These are phyloP conservation scores for Fusarium dimerum DNA, from an alignment of 2,329 filamentous ascomycete genomes.

Conservation along the genomic window DNA sequence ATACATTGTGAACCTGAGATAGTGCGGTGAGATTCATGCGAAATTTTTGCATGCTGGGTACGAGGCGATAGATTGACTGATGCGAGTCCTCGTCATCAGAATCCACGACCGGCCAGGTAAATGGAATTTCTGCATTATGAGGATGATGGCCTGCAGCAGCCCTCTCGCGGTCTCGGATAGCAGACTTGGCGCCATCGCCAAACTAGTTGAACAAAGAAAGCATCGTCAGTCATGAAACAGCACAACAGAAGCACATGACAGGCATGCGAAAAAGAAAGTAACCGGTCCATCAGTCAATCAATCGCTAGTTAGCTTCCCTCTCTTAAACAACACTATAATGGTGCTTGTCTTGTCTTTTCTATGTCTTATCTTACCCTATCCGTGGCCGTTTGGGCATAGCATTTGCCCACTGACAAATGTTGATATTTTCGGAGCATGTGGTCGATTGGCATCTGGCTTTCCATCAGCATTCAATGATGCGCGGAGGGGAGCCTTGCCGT, in stretches of 20 bases:
- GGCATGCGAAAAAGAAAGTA: no score
- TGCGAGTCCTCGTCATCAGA: constrained; percentile 24
- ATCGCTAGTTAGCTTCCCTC: no score
- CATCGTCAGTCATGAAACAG: constrained; percentile 5
- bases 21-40: constrained; percentile 60
- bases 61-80: constrained; percentile 30
- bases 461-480: constrained; percentile 28
- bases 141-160: constrained; percentile 24
- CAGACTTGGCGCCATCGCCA: constrained; percentile 35
- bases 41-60: constrained; percentile 40
- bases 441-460: constrained; percentile 19
- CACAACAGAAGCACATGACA: background rate
- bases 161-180: constrained; percentile 39
- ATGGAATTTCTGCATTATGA: constrained; percentile 27
- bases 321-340: no score
- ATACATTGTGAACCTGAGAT: constrained; percentile 58
- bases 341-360: no score
- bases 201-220: constrained; percentile 32
- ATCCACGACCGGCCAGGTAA: constrained; percentile 31
- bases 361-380: constrained; percentile 35
- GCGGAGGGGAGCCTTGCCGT: constrained; percentile 18
- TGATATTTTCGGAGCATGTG: constrained; percentile 20
- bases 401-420: constrained; percentile 36
- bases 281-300: no score
- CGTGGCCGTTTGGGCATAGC: constrained; percentile 38